Percentiles rank a stretch among this genome's conserved stretches.
Conservation (phyloP, 23 red algal genomes). For the Cyanidioschyzon merolae region DNA sequence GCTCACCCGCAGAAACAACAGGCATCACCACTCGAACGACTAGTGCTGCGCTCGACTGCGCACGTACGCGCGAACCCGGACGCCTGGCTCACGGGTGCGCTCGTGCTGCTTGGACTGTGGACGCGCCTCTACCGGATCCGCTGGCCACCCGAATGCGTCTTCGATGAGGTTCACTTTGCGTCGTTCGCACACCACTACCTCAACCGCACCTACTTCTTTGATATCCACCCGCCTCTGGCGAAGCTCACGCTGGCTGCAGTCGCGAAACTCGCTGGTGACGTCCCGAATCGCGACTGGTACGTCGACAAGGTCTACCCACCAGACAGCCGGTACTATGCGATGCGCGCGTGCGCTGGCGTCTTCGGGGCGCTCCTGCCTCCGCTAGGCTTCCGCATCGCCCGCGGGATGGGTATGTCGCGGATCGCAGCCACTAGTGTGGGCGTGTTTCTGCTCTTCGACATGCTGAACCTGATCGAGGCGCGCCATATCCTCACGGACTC, state of each 20-base stretch:
- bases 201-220: conserved; percentile 68
- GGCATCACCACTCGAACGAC: neutral
- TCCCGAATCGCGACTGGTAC: conserved; percentile 35
- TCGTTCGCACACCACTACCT: conserved; percentile 56
- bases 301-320: conserved; percentile 51
- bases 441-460: conserved; percentile 56
- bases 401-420: conserved; percentile 33
- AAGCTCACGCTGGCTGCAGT: conserved; percentile 62
- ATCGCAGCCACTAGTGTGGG: conserved; percentile 26
- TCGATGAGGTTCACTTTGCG: conserved; percentile 95
- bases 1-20: neutral
- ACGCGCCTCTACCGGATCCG: conserved; percentile 53
- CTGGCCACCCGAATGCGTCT: conserved; percentile 50
- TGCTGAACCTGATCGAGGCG: conserved; percentile 58
- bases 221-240: conserved; percentile 91
- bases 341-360: conserved; percentile 56
- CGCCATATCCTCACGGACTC: conserved; percentile 87
- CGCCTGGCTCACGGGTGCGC: neutral
- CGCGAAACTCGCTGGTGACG: conserved; percentile 42
- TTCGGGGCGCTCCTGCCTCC: conserved; percentile 51
- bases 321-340: conserved; percentile 42
- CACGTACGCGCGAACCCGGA: neutral
- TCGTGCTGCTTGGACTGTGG: conserved; percentile 31
- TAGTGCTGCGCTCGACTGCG: neutral
- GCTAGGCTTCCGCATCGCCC: conserved; percentile 40